A percentile compares a stretch with the other conserved stretches of the same genome.
phyloP scores from a whole-genome alignment of 2,329 filamentous ascomycete species.

The Gaeumannomyces tritici region DNA sequence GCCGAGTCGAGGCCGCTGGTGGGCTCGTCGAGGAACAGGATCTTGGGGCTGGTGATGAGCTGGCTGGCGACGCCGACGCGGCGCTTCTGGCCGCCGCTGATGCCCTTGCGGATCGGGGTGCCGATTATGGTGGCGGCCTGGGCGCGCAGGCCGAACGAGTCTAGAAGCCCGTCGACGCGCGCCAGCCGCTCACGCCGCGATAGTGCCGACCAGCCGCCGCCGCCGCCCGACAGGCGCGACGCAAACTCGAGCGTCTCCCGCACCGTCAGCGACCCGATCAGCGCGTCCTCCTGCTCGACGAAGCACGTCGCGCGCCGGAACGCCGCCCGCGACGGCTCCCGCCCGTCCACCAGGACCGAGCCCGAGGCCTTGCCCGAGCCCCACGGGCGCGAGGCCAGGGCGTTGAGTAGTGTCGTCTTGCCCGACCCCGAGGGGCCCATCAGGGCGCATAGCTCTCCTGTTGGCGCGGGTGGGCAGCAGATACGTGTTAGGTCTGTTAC shows the following conservation, averaged over 20 bases:
- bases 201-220: conserved; percentile 26
- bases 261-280: conserved; percentile 74
- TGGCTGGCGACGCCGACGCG: conserved; percentile 72
- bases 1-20: conserved; percentile 77
- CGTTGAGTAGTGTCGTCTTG: conserved; percentile 78
- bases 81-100: conserved; percentile 79
- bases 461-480: neutral
- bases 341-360: conserved; percentile 54
- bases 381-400: conserved; percentile 52
- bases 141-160: conserved; percentile 61
- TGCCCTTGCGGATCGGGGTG: conserved; percentile 72
- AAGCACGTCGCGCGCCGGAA: conserved; percentile 64
- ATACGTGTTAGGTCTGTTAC: neutral
- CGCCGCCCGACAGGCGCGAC: conserved; percentile 53
- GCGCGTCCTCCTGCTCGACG: conserved; percentile 80
- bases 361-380: conserved; percentile 45
- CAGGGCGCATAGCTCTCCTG: conserved; percentile 64
- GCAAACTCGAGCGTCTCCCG: conserved; percentile 72
- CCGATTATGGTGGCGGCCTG: conserved; percentile 68
- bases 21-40: conserved; percentile 76
- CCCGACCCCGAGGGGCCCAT: conserved; percentile 71
- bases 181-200: conserved; percentile 44
- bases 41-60: conserved; percentile 70
- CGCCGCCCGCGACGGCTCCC: conserved; percentile 34
- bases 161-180: conserved; percentile 57